These are phyloP conservation scores for Paulownia fortunei DNA, from an alignment of 257 asterid species.

Conservation along the genomic window DNA sequence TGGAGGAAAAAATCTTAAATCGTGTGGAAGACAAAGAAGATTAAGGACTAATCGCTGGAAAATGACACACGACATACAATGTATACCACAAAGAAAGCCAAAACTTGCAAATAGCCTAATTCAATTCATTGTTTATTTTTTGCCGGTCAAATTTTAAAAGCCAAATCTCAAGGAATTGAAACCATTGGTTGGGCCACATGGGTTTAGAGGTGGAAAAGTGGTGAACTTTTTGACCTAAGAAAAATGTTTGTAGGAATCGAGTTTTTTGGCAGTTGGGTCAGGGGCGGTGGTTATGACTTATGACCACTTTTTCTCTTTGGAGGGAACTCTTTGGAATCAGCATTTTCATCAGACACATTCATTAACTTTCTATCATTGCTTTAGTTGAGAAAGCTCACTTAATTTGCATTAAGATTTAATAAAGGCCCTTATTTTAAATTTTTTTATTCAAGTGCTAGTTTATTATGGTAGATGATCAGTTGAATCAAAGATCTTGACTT, in stretches of 20 bases:
- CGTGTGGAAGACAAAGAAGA: no score
- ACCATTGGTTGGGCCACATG: no score
- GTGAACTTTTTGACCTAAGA: slow-evolving; percentile 50
- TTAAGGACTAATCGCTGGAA: no score
- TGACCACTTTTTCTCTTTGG: slow-evolving; percentile 37
- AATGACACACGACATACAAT: no score
- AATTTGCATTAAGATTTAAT: no score
- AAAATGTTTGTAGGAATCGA: no score
- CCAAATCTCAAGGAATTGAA: slow-evolving; percentile 53
- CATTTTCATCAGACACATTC: slow-evolving; percentile 34
- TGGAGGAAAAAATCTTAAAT: no score
- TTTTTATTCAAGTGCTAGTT: not conserved
- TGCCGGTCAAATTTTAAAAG: slow-evolving; percentile 33
- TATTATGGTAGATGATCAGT: not conserved
- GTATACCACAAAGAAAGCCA: not conserved
- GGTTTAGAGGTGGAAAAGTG: slow-evolving; percentile 41
- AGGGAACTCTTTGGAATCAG: slow-evolving; percentile 36
- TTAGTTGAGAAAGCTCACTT: not conserved
- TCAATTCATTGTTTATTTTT: not conserved
- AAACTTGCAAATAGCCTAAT: not conserved
- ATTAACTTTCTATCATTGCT: slow-evolving; percentile 7
- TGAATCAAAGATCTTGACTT: not conserved
- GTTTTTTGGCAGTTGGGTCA: slow-evolving; percentile 30
- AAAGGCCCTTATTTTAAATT: no score
- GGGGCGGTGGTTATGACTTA: slow-evolving; percentile 51